Base-by-base conservation (phyloP, 2,329 filamentous ascomycete genomes). In the Whalleya microplaca region DNA sequence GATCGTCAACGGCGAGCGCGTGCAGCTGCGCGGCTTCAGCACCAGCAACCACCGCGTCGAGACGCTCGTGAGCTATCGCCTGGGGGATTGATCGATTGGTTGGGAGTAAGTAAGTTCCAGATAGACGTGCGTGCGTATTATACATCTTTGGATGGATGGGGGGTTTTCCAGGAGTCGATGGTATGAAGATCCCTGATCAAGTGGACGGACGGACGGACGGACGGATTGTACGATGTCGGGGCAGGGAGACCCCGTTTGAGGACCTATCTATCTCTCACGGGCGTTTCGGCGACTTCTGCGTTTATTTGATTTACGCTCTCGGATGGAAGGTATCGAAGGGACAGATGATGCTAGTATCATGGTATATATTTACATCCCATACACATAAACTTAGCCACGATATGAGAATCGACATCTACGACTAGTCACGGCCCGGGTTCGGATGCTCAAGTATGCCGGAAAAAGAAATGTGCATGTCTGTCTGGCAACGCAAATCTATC, bases 21-120 rank as follows among this genome's bases (percentile, higher is more conserved):
- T 99, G 27, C 93, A 97, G 77, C 78, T 99, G 70, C 84, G 95
- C 58, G 96, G 94, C 64, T 99, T 98, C 78, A 97, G 93, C 75
- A 99, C 95, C 16, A 92, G 89, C 64, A 96, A 88, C 68, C 95
- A 99, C 74, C 85, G 91, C 21, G 94, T 99, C 21, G 95, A 97
- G 71, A 99, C 95, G 0, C 77, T 98, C 63, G 95, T 99, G 53
- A 97, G 92, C 78, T 99, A 99, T 75, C 85, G 92, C 69, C 72
- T 88, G 62, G 73, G 72, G 2, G 76, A 84, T 57, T 75, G 76
- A 84, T 57, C 75, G 69, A 75, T 27, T 27, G 16, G 20, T 5
- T 2, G 23, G n/a, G n/a, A n/a, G n/a, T n/a, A n/a, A n/a, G n/a
- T n/a, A n/a, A n/a, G n/a, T n/a, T n/a, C n/a, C n/a, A n/a, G n/a